Base-by-base conservation (phyloP, 805 yeast genomes). In the Nematodospora valgi region DNA sequence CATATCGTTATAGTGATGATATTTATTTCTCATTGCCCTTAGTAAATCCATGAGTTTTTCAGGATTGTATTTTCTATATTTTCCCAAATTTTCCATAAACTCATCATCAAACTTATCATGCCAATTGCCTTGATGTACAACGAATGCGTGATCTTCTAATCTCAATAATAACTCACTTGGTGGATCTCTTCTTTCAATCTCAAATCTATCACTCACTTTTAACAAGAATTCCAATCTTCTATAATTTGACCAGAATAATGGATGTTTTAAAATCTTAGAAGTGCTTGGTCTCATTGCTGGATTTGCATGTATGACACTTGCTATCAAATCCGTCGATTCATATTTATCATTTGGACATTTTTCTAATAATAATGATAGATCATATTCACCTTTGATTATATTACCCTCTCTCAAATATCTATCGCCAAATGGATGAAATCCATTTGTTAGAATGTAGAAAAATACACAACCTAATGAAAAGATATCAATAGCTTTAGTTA, bases 391-490 rank as follows among this genome's bases (percentile, higher is more conserved):
- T 46, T 76, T 80, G 40, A 87, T 76, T 12, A 93, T 88, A 51
- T 93, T 89, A 9, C 85, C 93, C 51, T 93, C 98, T 36, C 98
- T 72, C 48, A 82, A 56, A 49, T 86, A 87, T 30, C 86, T 68
- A 49, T 85, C 93, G n/a, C 99, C 99, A 64, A 86, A 93, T 4
- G 99, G 98, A 66, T 93, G 99, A 6, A 59, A 54, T 0, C 98
- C 98, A 11, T 76, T 76, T 0, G 95, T 73, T 23, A 93, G 60
- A 25, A 89, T 82, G 51, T 88, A 93, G 54, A 76, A 91, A 52
- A 86, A 93, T 1, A 93, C 89, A 61, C 98, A 93, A 0, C 99
- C 99, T 41, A 91, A 65, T 0, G 97, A 86, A 53, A 93, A 93
- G 4, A 93, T 84, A 58, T 93, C 99, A 36, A 93, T 85, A 0